phyloP scores from a whole-genome alignment of 2,329 filamentous ascomycete genomes.

The Colletotrichum tropicicola region DNA sequence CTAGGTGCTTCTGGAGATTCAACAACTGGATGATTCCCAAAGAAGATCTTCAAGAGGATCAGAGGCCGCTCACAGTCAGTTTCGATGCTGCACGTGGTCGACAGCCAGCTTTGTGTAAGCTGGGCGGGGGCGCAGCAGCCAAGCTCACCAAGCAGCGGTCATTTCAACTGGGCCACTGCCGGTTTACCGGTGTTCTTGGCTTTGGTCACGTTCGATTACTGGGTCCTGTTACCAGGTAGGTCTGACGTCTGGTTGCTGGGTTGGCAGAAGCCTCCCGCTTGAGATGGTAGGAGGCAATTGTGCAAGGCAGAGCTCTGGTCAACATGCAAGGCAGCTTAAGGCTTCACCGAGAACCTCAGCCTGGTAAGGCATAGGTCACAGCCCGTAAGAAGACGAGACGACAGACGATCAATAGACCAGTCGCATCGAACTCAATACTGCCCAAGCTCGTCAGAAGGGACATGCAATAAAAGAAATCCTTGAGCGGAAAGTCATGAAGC shows the following conservation, averaged over 20 bases:
- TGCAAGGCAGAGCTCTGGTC: too few relatives aligned
- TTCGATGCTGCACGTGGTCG: too few relatives aligned
- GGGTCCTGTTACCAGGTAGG: background rate
- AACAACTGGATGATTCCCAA: too few relatives aligned
- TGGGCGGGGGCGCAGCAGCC: constrained; percentile 15
- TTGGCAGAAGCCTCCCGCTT: background rate
- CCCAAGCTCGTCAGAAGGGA: background rate
- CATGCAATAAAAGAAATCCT: background rate
- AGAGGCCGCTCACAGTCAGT: background rate
- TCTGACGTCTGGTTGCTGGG: background rate
- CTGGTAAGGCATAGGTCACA: too few relatives aligned
- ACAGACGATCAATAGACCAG: too few relatives aligned
- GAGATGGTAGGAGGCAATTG: too few relatives aligned
- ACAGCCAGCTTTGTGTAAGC: background rate
- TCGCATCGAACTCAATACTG: too few relatives aligned
- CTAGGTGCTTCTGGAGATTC: too few relatives aligned
- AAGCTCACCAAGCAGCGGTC: background rate
- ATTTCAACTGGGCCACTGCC: background rate
- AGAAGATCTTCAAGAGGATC: too few relatives aligned
- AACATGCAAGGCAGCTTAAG: too few relatives aligned
- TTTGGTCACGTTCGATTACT: background rate
- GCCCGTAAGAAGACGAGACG: too few relatives aligned
- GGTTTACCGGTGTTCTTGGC: background rate
- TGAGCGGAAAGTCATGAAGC: constrained; percentile 2
- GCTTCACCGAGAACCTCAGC: too few relatives aligned